A percentile compares a stretch with the other conserved stretches of the same genome.
Conservation (phyloP, 2,329 filamentous ascomycete species). For the Colletotrichum graminicola region DNA sequence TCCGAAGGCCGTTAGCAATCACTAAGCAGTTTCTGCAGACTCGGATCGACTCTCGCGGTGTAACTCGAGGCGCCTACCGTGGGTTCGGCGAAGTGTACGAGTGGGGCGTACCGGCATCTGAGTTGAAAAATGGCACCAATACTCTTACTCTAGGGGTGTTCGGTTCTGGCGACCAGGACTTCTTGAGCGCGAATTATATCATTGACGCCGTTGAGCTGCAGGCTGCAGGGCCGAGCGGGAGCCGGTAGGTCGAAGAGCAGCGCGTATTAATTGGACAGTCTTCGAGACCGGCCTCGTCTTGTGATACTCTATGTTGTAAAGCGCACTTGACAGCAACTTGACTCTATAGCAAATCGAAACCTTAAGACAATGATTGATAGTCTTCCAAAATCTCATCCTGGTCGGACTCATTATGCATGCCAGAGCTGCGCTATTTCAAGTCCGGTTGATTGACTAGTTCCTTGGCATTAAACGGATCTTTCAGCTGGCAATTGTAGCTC, state of each 20-base stretch:
- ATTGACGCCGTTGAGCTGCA: slow-evolving; percentile 40
- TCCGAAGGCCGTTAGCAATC: slow-evolving; percentile 24
- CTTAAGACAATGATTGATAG: too few species aligned
- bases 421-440: neutral
- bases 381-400: too few species aligned
- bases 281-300: neutral
- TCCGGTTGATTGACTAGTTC: neutral
- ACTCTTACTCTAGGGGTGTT: slow-evolving; percentile 66
- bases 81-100: slow-evolving; percentile 69
- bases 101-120: slow-evolving; percentile 62
- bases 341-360: too few species aligned
- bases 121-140: slow-evolving; percentile 63
- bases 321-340: neutral
- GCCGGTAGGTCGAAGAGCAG: neutral
- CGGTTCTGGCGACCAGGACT: slow-evolving; percentile 61
- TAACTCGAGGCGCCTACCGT: slow-evolving; percentile 69
- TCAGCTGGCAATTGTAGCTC: too few species aligned
- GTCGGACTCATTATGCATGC: accelerated
- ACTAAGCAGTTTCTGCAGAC: slow-evolving; percentile 37
- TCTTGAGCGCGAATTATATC: slow-evolving; percentile 60
- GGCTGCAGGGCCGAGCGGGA: slow-evolving; percentile 27
- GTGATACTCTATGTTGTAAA: too few species aligned
- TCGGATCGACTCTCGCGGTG: slow-evolving; percentile 66
- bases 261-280: neutral
- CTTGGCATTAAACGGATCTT: too few species aligned